These are phyloP conservation scores for Trichoderma asperellum DNA, from an alignment of 2,329 filamentous ascomycete genomes.

Conservation along the genomic window DNA sequence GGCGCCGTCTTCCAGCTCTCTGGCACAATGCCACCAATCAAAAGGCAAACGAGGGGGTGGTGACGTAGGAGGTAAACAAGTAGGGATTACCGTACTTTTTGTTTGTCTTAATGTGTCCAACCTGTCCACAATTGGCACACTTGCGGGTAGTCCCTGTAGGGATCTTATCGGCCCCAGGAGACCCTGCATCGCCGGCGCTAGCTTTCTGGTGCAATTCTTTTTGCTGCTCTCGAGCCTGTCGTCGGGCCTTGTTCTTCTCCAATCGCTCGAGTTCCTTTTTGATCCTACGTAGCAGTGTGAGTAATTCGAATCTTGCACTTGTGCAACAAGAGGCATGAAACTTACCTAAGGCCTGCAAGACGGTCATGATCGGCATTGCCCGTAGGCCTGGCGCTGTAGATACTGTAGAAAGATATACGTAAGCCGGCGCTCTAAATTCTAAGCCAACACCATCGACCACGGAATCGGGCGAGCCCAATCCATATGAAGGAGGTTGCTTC, in stretches of 20 bases:
- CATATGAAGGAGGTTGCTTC: slow-evolving; percentile 30
- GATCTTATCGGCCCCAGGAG: slow-evolving; percentile 56
- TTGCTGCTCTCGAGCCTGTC: slow-evolving; percentile 86
- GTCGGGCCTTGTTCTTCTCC: slow-evolving; percentile 87
- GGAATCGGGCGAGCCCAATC: slow-evolving; percentile 39
- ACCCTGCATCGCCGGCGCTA: slow-evolving; percentile 51
- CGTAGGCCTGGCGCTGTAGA: slow-evolving; percentile 54
- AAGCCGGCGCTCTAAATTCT: slow-evolving; percentile 44
- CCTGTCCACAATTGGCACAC: slow-evolving; percentile 95
- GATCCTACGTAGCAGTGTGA: slow-evolving; percentile 39
- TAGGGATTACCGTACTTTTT: slow-evolving; percentile 73
- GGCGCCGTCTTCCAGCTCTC: slow-evolving; percentile 26
- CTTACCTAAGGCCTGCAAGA: slow-evolving; percentile 50
- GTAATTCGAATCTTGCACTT: not conserved
- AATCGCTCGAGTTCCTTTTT: slow-evolving; percentile 76
- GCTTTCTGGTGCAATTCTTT: slow-evolving; percentile 66
- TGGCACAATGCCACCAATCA: slow-evolving; percentile 41
- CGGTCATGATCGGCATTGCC: slow-evolving; percentile 57
- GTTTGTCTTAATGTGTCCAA: slow-evolving; percentile 98
- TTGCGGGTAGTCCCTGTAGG: slow-evolving; percentile 77
- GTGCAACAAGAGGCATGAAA: not conserved
- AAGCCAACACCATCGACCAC: slow-evolving; percentile 41
- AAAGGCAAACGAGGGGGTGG: slow-evolving; percentile 39
- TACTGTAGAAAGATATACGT: slow-evolving; percentile 49
- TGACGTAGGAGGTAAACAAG: slow-evolving; percentile 34